Percentiles rank a stretch among this genome's conserved stretches.
phyloP scores from a whole-genome alignment of 805 yeast genomes.

The Kodamaea nitidulidarum region DNA sequence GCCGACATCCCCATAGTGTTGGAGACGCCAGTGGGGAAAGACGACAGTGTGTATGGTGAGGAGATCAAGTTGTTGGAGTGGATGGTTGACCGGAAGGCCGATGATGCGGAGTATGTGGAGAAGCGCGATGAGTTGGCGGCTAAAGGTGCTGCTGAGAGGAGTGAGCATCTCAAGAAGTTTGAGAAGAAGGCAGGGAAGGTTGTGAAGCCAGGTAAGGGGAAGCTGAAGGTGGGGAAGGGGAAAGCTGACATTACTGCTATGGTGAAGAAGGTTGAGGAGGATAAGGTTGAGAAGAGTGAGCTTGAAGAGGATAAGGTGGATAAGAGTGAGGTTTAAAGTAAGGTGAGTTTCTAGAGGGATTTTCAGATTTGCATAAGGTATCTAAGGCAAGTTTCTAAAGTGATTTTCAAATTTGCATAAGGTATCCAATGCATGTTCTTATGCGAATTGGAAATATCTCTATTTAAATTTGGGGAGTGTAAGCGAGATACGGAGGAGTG shows the following conservation, averaged over 20 bases:
- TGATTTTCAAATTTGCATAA: no score
- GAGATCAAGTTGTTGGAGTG: constrained; percentile 83
- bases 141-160: constrained; percentile 66
- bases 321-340: neutral
- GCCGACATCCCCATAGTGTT: constrained; percentile 71
- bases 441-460: no score
- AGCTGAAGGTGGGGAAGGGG: constrained; percentile 9
- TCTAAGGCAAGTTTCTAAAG: no score
- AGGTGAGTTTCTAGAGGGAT: no score
- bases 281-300: neutral
- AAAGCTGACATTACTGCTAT: constrained; percentile 5
- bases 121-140: constrained; percentile 49
- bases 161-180: constrained; percentile 61
- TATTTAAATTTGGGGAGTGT: no score
- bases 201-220: no score
- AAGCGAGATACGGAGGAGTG: no score
- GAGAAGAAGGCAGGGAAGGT: constrained; percentile 32
- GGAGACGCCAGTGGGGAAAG: constrained; percentile 78
- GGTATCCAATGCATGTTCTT: no score
- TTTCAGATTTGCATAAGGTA: no score
- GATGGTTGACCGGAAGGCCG: constrained; percentile 55
- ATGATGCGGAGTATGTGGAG: constrained; percentile 51
- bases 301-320: neutral
- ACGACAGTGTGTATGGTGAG: constrained; percentile 65
- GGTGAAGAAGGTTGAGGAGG: constrained; percentile 2